Evolutionary conservation across 169 alveolate genomes (phyloP).

Genomic region (Babesia sp.): DNA sequence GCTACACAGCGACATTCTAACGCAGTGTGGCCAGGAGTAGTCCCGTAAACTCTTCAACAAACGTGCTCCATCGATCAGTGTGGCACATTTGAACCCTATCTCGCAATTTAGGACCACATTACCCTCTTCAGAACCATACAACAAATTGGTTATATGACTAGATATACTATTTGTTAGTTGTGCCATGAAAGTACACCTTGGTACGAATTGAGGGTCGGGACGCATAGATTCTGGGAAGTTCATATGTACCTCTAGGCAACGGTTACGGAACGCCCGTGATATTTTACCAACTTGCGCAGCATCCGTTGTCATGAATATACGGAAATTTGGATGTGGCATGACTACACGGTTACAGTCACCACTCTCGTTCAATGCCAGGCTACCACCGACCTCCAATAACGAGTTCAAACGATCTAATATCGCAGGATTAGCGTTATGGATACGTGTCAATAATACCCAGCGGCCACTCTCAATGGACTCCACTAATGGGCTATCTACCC

Average conservation of each 20-base stretch:
- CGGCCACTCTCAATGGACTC: slow-evolving; percentile 89
- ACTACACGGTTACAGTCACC: slow-evolving; percentile 81
- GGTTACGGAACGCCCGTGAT: slow-evolving; percentile 87
- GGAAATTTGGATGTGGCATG: slow-evolving; percentile 86
- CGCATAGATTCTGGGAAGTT: slow-evolving; percentile 15
- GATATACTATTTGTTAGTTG: not conserved
- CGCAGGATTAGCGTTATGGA: slow-evolving; percentile 89
- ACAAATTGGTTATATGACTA: not conserved
- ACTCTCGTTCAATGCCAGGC: slow-evolving; percentile 58
- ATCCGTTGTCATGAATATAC: slow-evolving; percentile 84
- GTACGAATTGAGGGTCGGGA: not conserved
- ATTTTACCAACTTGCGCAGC: slow-evolving; percentile 69
- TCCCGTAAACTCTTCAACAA: slow-evolving; percentile 17
- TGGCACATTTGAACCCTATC: slow-evolving; percentile 14
- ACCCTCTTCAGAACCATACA: not conserved
- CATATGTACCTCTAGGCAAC: slow-evolving; percentile 85
- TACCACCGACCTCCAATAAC: slow-evolving; percentile 85
- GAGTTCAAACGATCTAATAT: slow-evolving; percentile 92
- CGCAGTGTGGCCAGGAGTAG: not conserved
- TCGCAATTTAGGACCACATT: not conserved
- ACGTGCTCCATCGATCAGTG: slow-evolving; percentile 35
- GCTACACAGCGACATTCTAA: slow-evolving; percentile 26
- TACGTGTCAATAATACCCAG: slow-evolving; percentile 89
- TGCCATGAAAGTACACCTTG: slow-evolving; percentile 3
- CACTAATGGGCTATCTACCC: slow-evolving; percentile 87